Evolutionary conservation across 1,139 yeast genomes (phyloP).

Genomic region (Yamadazyma triangularis): DNA sequence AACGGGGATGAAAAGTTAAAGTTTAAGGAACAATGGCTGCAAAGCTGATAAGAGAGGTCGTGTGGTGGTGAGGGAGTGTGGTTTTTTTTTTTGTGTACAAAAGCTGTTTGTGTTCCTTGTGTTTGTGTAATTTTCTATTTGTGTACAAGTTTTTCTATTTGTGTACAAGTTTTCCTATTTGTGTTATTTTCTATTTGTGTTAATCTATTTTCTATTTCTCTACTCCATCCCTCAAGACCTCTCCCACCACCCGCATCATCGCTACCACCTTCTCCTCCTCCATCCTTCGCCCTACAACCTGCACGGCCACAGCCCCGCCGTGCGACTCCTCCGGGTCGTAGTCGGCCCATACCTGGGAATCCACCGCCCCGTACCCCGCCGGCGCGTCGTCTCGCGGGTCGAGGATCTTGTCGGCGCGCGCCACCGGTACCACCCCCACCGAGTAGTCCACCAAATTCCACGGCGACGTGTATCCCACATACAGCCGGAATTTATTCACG

Average conservation of each 20-base stretch:
- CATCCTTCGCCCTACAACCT: constrained; percentile 52
- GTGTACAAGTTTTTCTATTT: too few relatives aligned
- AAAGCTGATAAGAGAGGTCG: too few relatives aligned
- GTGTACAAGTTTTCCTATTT: too few relatives aligned
- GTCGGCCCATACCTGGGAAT: constrained; percentile 20
- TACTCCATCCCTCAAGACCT: too few relatives aligned
- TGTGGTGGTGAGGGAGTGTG: too few relatives aligned
- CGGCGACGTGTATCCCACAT: constrained; percentile 50
- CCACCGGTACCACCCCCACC: constrained; percentile 57
- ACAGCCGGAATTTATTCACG: constrained; percentile 28
- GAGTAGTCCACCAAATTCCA: constrained; percentile 58
- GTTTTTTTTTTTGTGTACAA: too few relatives aligned
- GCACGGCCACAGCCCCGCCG: constrained; percentile 65
- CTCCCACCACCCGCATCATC: constrained; percentile 23
- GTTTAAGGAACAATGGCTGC: too few relatives aligned
- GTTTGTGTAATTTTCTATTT: too few relatives aligned
- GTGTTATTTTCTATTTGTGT: too few relatives aligned
- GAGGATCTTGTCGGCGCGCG: constrained; percentile 40
- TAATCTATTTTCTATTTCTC: too few relatives aligned
- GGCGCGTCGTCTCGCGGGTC: constrained; percentile 25
- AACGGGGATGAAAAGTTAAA: too few relatives aligned
- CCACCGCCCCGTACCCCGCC: constrained; percentile 14
- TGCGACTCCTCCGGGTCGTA: constrained; percentile 55
- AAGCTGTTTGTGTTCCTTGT: too few relatives aligned
- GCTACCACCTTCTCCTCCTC: constrained; percentile 60